phyloP scores from a whole-genome alignment of 78 protist species.

The slime mould (Dictyostelium discoideum) region dicty_2.7 NC_007089.4:1811001-1811500 shows the following conservation, averaged over 20 bases:
- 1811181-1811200: slow-evolving; percentile 14
- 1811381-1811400: not conserved
- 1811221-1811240: not conserved
- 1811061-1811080: not conserved
- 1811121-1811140: not conserved
- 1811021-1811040: slow-evolving; percentile 27
- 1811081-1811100: not conserved
- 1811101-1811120: not conserved
- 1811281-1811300: not conserved
- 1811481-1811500: not conserved
- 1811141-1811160: not conserved
- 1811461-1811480: not conserved
- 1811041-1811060: not conserved
- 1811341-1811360: not conserved
- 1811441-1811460: not conserved
- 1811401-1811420: not conserved
- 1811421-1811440: not conserved
- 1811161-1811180: not conserved
- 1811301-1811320: not conserved
- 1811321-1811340: not conserved
- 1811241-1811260: not conserved
- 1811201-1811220: slow-evolving; percentile 34
- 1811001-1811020: slow-evolving; percentile 24
- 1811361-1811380: not conserved
- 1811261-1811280: not conserved